A percentile compares a stretch with the other conserved stretches of the same genome.
Evolutionary conservation across 495 filamentous ascomycete species (phyloP).

Genomic region (Talaromyces proteolyticus): DNA sequence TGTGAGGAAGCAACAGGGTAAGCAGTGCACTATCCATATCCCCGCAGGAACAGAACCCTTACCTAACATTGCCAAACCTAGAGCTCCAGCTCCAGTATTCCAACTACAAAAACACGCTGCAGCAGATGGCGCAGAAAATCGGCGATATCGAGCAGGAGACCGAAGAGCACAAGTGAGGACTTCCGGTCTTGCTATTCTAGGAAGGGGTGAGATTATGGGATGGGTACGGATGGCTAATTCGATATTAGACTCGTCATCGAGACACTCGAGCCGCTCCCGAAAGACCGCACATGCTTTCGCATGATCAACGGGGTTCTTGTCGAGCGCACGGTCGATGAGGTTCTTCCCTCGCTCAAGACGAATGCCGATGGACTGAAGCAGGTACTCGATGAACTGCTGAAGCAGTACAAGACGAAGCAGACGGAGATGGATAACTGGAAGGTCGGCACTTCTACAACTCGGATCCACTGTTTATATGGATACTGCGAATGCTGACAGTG

Average conservation of each 20-base stretch:
- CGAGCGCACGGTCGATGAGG: conserved; percentile 88
- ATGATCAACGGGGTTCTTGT: conserved; percentile 97
- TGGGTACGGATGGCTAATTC: not conserved
- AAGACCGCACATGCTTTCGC: conserved; percentile 93
- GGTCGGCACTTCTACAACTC: conserved; percentile 47
- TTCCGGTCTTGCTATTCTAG: not conserved
- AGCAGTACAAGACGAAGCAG: conserved; percentile 95
- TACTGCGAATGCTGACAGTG: conserved; percentile 12
- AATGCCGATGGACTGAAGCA: conserved; percentile 93
- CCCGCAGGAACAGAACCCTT: conserved; percentile 6
- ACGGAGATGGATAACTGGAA: conserved; percentile 97
- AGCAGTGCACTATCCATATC: too few species aligned
- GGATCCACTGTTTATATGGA: conserved; percentile 9
- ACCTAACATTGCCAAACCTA: conserved; percentile 25
- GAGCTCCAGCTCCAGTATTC: conserved; percentile 91
- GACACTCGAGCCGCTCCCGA: conserved; percentile 75
- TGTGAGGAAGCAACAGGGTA: conserved; percentile 83
- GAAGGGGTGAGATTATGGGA: not conserved
- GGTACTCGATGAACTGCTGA: conserved; percentile 91
- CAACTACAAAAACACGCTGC: conserved; percentile 92
- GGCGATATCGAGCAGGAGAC: conserved; percentile 95
- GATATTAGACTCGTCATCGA: conserved; percentile 81
- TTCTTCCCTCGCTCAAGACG: conserved; percentile 85
- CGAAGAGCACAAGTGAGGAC: conserved; percentile 91
- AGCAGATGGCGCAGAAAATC: conserved; percentile 91